These are phyloP conservation scores for Tardiomyces digboiensis DNA, from an alignment of 1,139 yeast species.

Conservation along the genomic window DNA sequence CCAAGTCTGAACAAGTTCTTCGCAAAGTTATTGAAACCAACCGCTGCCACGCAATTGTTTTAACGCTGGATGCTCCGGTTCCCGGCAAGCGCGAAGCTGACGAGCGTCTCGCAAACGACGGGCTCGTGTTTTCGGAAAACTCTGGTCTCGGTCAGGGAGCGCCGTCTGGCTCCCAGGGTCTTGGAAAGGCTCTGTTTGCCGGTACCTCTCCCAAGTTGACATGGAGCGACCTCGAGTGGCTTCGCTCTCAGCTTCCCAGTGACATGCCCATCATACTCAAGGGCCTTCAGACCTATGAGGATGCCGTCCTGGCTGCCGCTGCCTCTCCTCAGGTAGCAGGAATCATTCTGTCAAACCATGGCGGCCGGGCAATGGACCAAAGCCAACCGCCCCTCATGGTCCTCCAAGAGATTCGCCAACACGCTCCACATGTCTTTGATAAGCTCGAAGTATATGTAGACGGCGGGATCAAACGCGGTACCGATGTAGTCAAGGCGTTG, in stretches of 20 bases:
- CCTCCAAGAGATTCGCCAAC: slow-evolving; percentile 37
- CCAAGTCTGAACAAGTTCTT: slow-evolving; percentile 43
- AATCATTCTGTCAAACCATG: slow-evolving; percentile 45
- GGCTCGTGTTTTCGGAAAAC: slow-evolving; percentile 30
- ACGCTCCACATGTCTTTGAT: slow-evolving; percentile 31
- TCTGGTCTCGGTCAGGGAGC: slow-evolving; percentile 19
- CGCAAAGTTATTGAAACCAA: slow-evolving; percentile 37
- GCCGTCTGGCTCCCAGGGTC: slow-evolving; percentile 34
- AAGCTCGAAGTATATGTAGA: slow-evolving; percentile 40
- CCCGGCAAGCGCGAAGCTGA: slow-evolving; percentile 68
- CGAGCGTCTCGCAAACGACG: slow-evolving; percentile 36
- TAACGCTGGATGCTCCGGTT: slow-evolving; percentile 79
- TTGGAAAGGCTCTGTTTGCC: slow-evolving; percentile 37
- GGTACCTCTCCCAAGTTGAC: slow-evolving; percentile 41
- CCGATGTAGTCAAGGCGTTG: slow-evolving; percentile 44
- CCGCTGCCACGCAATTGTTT: slow-evolving; percentile 54
- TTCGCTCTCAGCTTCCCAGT: slow-evolving; percentile 28
- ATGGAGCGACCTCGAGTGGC: slow-evolving; percentile 39
- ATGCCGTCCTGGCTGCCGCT: slow-evolving; percentile 39
- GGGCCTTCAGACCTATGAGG: slow-evolving; percentile 44
- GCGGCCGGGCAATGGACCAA: slow-evolving; percentile 46
- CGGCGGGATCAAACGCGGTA: slow-evolving; percentile 47
- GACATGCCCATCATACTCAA: slow-evolving; percentile 33
- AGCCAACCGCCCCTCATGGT: slow-evolving; percentile 41
- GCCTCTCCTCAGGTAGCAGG: slow-evolving; percentile 35